These are phyloP conservation scores for Aschersonia sp. DNA, from an alignment of 2,329 filamentous ascomycete species.

Conservation along the genomic window DNA sequence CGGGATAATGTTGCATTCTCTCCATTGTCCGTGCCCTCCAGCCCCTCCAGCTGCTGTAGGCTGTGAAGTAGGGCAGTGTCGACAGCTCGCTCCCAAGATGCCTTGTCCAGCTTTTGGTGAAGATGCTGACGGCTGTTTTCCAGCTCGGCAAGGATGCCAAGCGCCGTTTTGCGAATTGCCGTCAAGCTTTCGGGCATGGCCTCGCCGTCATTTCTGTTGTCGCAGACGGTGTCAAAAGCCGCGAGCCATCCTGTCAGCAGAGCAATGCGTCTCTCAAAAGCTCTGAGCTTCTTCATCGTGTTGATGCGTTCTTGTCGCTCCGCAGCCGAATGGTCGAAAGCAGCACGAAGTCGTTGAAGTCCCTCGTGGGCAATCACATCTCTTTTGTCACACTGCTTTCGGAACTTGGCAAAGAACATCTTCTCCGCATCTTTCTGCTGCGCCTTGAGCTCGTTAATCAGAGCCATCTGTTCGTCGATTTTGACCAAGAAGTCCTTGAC, in stretches of 20 bases:
- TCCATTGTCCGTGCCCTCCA: constrained; percentile 27
- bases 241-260: constrained; percentile 87
- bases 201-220: constrained; percentile 36
- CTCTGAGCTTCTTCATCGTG: constrained; percentile 69
- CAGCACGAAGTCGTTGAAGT: constrained; percentile 60
- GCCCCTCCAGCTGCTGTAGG: constrained; percentile 60
- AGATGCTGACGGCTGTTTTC: constrained; percentile 85
- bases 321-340: constrained; percentile 65
- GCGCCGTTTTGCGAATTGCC: constrained; percentile 74
- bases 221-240: constrained; percentile 75
- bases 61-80: constrained; percentile 82
- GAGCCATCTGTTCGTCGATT: constrained; percentile 94
- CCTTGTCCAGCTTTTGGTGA: constrained; percentile 67
- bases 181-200: constrained; percentile 53
- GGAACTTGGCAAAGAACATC: constrained; percentile 74
- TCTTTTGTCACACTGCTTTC: constrained; percentile 78
- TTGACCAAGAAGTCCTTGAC: constrained; percentile 99
- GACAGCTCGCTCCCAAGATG: constrained; percentile 75
- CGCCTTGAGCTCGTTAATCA: constrained; percentile 90
- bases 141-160: constrained; percentile 77
- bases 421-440: constrained; percentile 84
- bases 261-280: constrained; percentile 72
- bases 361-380: constrained; percentile 65
- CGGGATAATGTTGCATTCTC: constrained; percentile 61
- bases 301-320: constrained; percentile 69